These are phyloP conservation scores for Fusarium sp. DNA, from an alignment of 2,329 filamentous ascomycete genomes.

Conservation along the genomic window DNA sequence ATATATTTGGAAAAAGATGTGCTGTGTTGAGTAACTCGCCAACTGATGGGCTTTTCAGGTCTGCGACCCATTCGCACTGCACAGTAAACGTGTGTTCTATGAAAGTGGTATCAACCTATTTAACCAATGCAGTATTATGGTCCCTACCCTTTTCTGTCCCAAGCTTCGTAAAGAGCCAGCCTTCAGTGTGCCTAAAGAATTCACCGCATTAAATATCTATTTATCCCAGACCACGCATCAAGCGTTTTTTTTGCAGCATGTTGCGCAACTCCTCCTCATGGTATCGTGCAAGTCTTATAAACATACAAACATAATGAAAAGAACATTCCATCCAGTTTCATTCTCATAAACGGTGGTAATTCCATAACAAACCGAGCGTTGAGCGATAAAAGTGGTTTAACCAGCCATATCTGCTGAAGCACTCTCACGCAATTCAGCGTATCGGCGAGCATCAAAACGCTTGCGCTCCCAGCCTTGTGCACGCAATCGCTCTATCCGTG, in stretches of 20 bases:
- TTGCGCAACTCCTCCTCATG: conserved; percentile 21
- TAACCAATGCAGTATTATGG: neutral
- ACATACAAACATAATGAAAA: conserved; percentile 25
- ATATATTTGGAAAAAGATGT: conserved; percentile 3
- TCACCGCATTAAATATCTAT: conserved; percentile 6
- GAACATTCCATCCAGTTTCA: conserved; percentile 5
- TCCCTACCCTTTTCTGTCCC: neutral
- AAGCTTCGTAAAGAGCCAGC: conserved; percentile 29
- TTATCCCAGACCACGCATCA: neutral
- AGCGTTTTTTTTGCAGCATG: conserved; percentile 7
- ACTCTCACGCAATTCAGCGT: conserved; percentile 65
- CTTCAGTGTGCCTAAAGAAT: conserved; percentile 18
- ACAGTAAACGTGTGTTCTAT: conserved; percentile 19
- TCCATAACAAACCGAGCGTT: neutral
- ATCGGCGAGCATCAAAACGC: conserved; percentile 66
- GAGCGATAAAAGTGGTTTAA: conserved; percentile 4
- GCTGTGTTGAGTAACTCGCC: conserved; percentile 7
- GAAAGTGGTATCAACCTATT: conserved; percentile 29
- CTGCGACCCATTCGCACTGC: conserved; percentile 6
- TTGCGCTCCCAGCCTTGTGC: conserved; percentile 67
- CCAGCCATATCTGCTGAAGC: conserved; percentile 63
- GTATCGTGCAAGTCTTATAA: conserved; percentile 36
- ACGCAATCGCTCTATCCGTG: conserved; percentile 67
- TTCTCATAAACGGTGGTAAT: conserved; percentile 5
- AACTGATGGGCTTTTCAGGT: conserved; percentile 8